Evolutionary conservation across 768 basidiomycete species (phyloP).

Genomic region (Sarcomyxa edulis): DNA sequence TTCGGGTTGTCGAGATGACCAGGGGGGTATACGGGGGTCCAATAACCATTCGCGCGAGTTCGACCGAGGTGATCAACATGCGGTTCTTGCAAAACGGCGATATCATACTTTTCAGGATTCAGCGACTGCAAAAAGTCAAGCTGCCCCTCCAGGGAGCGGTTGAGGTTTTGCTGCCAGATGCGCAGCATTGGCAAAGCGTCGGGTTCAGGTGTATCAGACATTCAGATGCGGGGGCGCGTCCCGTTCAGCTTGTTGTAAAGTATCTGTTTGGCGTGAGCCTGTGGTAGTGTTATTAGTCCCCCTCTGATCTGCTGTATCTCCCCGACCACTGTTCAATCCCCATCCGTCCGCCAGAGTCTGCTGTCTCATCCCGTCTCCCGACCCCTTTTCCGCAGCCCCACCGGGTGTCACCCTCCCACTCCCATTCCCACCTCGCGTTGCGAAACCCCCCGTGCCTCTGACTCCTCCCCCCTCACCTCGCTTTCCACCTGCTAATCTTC

Average conservation of each 20-base stretch:
- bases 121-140: slow-evolving; percentile 6
- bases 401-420: too few species aligned
- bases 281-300: not conserved
- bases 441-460: not conserved
- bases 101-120: slow-evolving; percentile 11
- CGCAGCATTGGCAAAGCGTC: slow-evolving; percentile 3
- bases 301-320: not conserved
- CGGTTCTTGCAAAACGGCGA: slow-evolving; percentile 26
- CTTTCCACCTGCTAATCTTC: not conserved
- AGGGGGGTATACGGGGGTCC: not conserved
- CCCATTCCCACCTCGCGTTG: too few species aligned
- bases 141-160: slow-evolving; percentile 16
- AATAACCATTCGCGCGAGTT: too few species aligned
- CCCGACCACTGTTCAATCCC: not conserved
- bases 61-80: slow-evolving; percentile 18
- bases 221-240: not conserved
- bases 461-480: not conserved
- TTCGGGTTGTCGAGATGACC: not conserved
- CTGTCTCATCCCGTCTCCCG: too few species aligned
- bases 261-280: not conserved
- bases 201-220: not conserved
- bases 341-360: not conserved
- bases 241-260: not conserved
- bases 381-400: too few species aligned
- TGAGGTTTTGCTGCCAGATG: slow-evolving; percentile 22